Evolutionary conservation across 1,139 yeast species (phyloP), one percentile per base, ranked within the genome.

Genomic region (Nadsonia commutata): DNA sequence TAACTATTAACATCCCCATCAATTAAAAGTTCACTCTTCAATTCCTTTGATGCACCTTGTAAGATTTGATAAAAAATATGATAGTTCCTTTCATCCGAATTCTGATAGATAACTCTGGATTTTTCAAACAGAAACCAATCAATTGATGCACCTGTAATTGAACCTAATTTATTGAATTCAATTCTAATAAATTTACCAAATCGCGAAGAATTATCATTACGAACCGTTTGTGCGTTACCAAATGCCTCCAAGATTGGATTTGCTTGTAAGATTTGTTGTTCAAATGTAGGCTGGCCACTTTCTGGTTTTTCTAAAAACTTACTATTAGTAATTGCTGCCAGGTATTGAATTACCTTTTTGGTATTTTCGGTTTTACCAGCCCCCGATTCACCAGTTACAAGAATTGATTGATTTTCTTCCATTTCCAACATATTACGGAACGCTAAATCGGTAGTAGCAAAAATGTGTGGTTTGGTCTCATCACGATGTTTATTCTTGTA

Each of bases 331-430:
- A 85, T 78, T 5, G 88, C 78, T 0, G 96, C 85, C 45, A 93
- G 69, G 60, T 86, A 90, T 60, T 88, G 97, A 51, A 93, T 82
- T 47, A 90, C 88, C 56, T 83, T 85, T 60, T 90, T 90, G n/a
- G 98, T 90, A 53, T 85, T 90, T 63, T 90, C 98, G 0, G 98
- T 90, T 60, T 90, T 90, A 46, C 98, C 98, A 0, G 98, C 98
- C 49, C 98, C 99, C 22, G 95, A 82, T 59, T 93, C 99, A 49
- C 99, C 99, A 1, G 98, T 93, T 11, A 93, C 97, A 44, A 93
- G 67, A 43, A 93, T 85, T 16, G 94, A 79, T 63, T 93, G 98
- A 60, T 88, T 82, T 55, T 78, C 79, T 42, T 67, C 71, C 52
- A 81, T 79, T 23, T 72, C 70, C 18, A 85, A 66, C 61, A 90